Conservation (phyloP, 2,329 filamentous ascomycete genomes). For the Penicillium glabrum region DNA sequence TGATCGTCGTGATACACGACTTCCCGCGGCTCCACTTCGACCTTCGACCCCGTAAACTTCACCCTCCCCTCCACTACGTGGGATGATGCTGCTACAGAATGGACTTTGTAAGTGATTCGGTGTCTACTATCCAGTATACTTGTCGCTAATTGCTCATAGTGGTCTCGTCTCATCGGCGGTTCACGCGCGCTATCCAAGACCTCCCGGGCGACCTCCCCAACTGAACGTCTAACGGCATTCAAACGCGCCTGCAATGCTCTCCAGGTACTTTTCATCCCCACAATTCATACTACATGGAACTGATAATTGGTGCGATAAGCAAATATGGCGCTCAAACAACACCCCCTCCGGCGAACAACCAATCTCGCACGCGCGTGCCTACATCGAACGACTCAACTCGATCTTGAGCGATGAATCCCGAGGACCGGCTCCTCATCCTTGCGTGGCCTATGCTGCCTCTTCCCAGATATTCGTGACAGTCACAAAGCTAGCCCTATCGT, state of each 20-base stretch:
- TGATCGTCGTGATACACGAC: constrained; percentile 18
- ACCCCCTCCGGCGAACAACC: constrained; percentile 53
- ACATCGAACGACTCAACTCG: constrained; percentile 57
- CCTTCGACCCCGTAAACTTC: constrained; percentile 15
- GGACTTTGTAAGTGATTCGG: constrained; percentile 45
- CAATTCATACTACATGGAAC: background rate
- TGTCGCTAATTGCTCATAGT: constrained; percentile 31
- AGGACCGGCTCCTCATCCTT: constrained; percentile 84
- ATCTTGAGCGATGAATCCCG: constrained; percentile 88
- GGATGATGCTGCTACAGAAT: constrained; percentile 38
- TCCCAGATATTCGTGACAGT: constrained; percentile 89
- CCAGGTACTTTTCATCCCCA: constrained; percentile 41
- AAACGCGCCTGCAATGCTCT: constrained; percentile 61
- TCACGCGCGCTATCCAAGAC: constrained; percentile 50
- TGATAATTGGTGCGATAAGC: constrained; percentile 36
- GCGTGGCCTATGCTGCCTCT: constrained; percentile 79
- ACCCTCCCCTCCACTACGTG: constrained; percentile 15
- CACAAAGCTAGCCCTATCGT: constrained; percentile 82
- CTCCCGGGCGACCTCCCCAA: constrained; percentile 54
- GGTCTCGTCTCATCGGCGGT: constrained; percentile 63
- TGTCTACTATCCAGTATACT: background rate
- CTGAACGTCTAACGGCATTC: constrained; percentile 62
- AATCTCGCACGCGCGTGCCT: constrained; percentile 51
- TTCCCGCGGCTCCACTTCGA: constrained; percentile 22
- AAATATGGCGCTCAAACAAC: constrained; percentile 61